Evolutionary conservation across 164 flowering plant genomes (phyloP), one percentile per base, ranked within the genome.

Genomic region (Aristolochia contorta): DNA sequence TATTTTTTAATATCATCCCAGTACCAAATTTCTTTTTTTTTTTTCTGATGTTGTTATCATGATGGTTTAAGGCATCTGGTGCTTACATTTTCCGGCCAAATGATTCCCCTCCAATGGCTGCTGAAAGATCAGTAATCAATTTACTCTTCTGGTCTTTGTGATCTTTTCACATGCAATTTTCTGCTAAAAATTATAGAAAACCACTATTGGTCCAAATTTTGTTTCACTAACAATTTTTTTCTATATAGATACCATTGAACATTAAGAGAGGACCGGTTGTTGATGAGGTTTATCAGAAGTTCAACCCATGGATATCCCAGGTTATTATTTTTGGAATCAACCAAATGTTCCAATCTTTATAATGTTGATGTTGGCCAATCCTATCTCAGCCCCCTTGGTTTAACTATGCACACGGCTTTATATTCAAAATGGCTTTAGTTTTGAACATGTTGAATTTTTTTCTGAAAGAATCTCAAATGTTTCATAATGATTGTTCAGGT

Each of bases 261-360:
- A 80, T 89, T 46, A 48, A 76, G 18, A 85, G 85, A 13, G 98
- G 98, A 41, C 73, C 83, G 18, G 67, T 89, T 46, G 84, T 89
- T 54, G 81, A 91, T 68, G 98, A 91, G 72, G 80, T 91, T 56
- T 81, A 84, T 65, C 98, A 91, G 63, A 80, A 78, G 59, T 84
- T 89, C 68, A 80, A 58, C 72, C 66, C 96, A 37, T 91, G 97
- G 97, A 82, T 89, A 52, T 84, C 71, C 72, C 97, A 91, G 90
- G 97, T 91, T 54, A 18, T 43, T 37, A 19, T 37, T 37, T 37
- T 10, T 37, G 10, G 43, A 4, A 37, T 37, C 43, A 37, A 0
- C 7, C 43, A 6, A 37, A 37, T 4, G 43, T 37, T 37, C 49
- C 52, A 60, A 3, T 43, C 16, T 24, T 16, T 65, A 8, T 30